Percentiles rank a stretch among this genome's conserved stretches.
Evolutionary conservation across 2,329 filamentous ascomycete species (phyloP).

Genomic region (Colletotrichum navitas): DNA sequence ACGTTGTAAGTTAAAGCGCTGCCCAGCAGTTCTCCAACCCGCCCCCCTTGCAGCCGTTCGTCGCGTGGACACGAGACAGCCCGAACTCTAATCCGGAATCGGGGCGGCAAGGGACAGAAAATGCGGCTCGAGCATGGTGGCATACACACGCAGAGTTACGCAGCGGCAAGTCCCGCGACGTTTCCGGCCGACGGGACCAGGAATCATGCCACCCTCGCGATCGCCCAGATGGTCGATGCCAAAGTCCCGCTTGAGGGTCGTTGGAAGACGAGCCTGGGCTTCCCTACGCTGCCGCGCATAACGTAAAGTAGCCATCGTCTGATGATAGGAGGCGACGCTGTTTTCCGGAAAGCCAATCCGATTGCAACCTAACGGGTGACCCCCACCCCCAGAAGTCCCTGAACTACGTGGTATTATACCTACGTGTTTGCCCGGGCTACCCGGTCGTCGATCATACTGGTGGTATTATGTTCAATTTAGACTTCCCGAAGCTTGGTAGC

Average conservation of each 20-base stretch:
- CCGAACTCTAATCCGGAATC: slow-evolving; percentile 18
- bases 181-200: background rate
- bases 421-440: slow-evolving; percentile 22
- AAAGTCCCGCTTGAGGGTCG: background rate
- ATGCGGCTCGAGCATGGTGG: slow-evolving; percentile 1
- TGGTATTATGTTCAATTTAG: slow-evolving; percentile 34
- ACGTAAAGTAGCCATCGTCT: background rate
- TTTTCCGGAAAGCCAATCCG: slow-evolving; percentile 20
- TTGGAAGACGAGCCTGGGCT: background rate
- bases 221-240: background rate
- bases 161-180: background rate
- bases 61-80: slow-evolving; percentile 17
- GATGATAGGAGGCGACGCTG: background rate
- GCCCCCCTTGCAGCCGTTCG: slow-evolving; percentile 9
- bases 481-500: slow-evolving; percentile 24
- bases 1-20: slow-evolving; percentile 17
- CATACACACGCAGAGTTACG: background rate
- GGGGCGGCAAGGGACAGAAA: slow-evolving; percentile 7
- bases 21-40: background rate
- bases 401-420: background rate
- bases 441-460: slow-evolving; percentile 8
- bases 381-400: slow-evolving; percentile 26
- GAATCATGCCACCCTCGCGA: slow-evolving; percentile 1
- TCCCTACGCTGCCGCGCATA: too few relatives aligned
- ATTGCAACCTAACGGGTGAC: slow-evolving; percentile 8